These are phyloP conservation scores for Tubosaeta sp. DNA, from an alignment of 768 basidiomycete genomes.

Conservation along the genomic window DNA sequence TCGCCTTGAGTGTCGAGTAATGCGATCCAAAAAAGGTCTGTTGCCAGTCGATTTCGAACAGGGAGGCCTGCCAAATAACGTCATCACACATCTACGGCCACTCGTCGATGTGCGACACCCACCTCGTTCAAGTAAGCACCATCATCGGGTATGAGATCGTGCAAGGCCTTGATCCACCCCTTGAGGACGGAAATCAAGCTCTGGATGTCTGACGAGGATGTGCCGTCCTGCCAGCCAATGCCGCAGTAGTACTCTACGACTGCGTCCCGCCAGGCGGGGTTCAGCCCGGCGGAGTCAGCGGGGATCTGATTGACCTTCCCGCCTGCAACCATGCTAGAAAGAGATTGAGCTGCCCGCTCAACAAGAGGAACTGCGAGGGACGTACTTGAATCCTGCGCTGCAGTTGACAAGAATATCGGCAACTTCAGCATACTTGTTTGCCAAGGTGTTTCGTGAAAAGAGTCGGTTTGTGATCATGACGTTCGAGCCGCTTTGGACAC, in stretches of 20 bases:
- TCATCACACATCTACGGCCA: neutral
- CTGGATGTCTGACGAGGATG: slow-evolving; percentile 13
- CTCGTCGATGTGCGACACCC: neutral
- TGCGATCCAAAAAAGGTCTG: too few species aligned
- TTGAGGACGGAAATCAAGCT: slow-evolving; percentile 9
- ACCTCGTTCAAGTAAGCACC: slow-evolving; percentile 51
- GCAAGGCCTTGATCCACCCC: slow-evolving; percentile 21
- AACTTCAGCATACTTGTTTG: slow-evolving; percentile 4
- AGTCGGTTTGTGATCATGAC: slow-evolving; percentile 4
- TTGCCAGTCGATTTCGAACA: slow-evolving; percentile 39
- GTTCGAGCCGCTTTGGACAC: too few species aligned
- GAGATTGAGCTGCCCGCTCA: too few species aligned
- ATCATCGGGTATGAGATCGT: slow-evolving; percentile 29
- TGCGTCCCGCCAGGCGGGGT: slow-evolving; percentile 46
- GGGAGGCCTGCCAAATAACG: slow-evolving; percentile 33
- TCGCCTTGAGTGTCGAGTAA: too few species aligned
- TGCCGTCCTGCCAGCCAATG: slow-evolving; percentile 20
- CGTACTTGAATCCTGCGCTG: slow-evolving; percentile 3
- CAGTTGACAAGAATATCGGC: slow-evolving; percentile 9
- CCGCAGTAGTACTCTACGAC: slow-evolving; percentile 32
- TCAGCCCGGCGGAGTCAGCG: slow-evolving; percentile 38
- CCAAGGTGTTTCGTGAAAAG: slow-evolving; percentile 8
- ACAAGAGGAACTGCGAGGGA: too few species aligned
- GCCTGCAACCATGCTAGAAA: slow-evolving; percentile 32
- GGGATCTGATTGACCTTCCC: slow-evolving; percentile 37